Conservation (phyloP, 495 filamentous ascomycete genomes). For the Saxophila tyrrhenica region DNA sequence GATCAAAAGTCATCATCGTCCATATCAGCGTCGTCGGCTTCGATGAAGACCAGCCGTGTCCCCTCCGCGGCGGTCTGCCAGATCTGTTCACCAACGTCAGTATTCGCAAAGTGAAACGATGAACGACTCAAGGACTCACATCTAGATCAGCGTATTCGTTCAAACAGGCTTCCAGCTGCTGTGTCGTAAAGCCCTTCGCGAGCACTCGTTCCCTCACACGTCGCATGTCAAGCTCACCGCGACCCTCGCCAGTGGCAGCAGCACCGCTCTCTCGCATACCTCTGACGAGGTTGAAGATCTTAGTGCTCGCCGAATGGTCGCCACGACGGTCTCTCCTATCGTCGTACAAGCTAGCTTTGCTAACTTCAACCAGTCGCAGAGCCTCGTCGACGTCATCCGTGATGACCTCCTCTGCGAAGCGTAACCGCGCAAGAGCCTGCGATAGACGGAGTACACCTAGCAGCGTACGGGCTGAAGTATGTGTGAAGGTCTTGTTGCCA, state of each 20-base stretch:
- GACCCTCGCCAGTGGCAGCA: slow-evolving; percentile 59
- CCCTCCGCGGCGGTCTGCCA: slow-evolving; percentile 91
- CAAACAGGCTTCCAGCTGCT: slow-evolving; percentile 74
- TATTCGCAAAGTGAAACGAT: not conserved
- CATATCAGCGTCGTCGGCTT: slow-evolving; percentile 43
- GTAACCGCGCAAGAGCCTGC: slow-evolving; percentile 87
- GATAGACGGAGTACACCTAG: slow-evolving; percentile 86
- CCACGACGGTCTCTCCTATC: slow-evolving; percentile 46
- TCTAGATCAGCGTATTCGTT: slow-evolving; percentile 80
- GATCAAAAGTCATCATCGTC: slow-evolving; percentile 34
- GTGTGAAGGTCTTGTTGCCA: slow-evolving; percentile 77
- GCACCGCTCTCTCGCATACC: slow-evolving; percentile 72
- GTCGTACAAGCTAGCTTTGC: slow-evolving; percentile 72
- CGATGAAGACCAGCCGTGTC: slow-evolving; percentile 72
- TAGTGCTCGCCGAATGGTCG: slow-evolving; percentile 71
- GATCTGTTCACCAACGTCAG: slow-evolving; percentile 45
- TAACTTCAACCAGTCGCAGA: slow-evolving; percentile 76
- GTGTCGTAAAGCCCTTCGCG: slow-evolving; percentile 91
- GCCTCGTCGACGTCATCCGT: slow-evolving; percentile 95
- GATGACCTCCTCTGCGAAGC: slow-evolving; percentile 71
- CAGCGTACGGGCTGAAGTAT: slow-evolving; percentile 85
- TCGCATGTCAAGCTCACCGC: slow-evolving; percentile 71
- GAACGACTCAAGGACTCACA: slow-evolving; percentile 45
- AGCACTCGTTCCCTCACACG: slow-evolving; percentile 81
- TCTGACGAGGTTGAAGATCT: slow-evolving; percentile 88